Conservation (phyloP, 2,329 filamentous ascomycete species). For the Gyromitra esculenta region DNA sequence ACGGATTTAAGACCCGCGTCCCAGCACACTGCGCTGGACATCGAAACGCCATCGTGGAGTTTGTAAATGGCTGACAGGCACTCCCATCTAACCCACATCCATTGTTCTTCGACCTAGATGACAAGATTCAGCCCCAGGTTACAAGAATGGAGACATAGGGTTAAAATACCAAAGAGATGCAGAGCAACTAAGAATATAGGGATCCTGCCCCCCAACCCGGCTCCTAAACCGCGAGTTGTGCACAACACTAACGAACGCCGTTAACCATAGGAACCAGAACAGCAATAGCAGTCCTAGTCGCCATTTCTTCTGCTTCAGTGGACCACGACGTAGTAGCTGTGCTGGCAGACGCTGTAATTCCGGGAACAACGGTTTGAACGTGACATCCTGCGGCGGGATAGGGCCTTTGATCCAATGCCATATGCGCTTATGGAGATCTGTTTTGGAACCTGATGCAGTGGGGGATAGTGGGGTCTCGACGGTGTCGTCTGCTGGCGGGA, state of each 20-base stretch:
- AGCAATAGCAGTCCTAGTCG: conserved; percentile 67
- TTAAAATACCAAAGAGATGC: conserved; percentile 71
- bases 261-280: conserved; percentile 74
- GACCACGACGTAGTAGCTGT: conserved; percentile 66
- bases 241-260: conserved; percentile 75
- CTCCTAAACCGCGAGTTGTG: conserved; percentile 69
- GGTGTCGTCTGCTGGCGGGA: conserved; percentile 24
- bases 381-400: conserved; percentile 64
- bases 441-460: background rate
- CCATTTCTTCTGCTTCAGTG: conserved; percentile 47
- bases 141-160: background rate
- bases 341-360: conserved; percentile 74
- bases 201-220: conserved; percentile 73
- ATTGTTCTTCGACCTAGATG: conserved; percentile 66
- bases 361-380: conserved; percentile 72
- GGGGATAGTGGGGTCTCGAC: conserved; percentile 37
- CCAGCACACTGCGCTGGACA: conserved; percentile 77
- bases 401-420: conserved; percentile 63
- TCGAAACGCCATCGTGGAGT: conserved; percentile 75
- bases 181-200: conserved; percentile 73
- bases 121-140: too few relatives aligned
- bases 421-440: background rate
- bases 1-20: conserved; percentile 73
- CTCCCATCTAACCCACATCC: conserved; percentile 78
- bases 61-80: conserved; percentile 78